These are phyloP conservation scores for Fusarium brachygibbosum DNA, from an alignment of 2,329 filamentous ascomycete species.

Conservation along the genomic window DNA sequence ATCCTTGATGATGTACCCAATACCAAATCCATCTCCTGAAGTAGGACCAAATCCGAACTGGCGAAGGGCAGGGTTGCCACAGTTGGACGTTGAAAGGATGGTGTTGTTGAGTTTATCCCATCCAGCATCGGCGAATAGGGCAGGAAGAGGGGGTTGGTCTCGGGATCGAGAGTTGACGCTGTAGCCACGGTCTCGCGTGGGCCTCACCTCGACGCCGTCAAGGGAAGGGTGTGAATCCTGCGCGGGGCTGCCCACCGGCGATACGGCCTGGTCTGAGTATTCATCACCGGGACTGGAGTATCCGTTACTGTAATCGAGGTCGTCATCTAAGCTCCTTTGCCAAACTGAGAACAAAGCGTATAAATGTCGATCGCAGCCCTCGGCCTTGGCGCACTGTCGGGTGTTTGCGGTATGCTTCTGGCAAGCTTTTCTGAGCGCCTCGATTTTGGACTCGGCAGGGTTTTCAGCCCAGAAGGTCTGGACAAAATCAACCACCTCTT, in stretches of 20 bases:
- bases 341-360: slow-evolving; percentile 96
- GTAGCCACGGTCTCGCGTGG: slow-evolving; percentile 65
- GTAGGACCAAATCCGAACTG: slow-evolving; percentile 98
- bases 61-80: slow-evolving; percentile 92
- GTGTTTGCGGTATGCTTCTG: slow-evolving; percentile 85
- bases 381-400: slow-evolving; percentile 86
- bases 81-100: slow-evolving; percentile 97
- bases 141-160: slow-evolving; percentile 71
- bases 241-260: slow-evolving; percentile 66
- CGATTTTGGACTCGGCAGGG: slow-evolving; percentile 84
- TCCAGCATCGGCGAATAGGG: slow-evolving; percentile 86
- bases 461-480: slow-evolving; percentile 96
- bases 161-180: slow-evolving; percentile 65
- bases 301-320: slow-evolving; percentile 69
- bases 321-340: slow-evolving; percentile 87
- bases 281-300: slow-evolving; percentile 72
- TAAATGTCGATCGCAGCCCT: slow-evolving; percentile 92
- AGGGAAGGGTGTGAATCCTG: slow-evolving; percentile 61
- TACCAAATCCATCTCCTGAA: slow-evolving; percentile 93
- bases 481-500: slow-evolving; percentile 88
- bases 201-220: slow-evolving; percentile 52
- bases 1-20: slow-evolving; percentile 97
- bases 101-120: slow-evolving; percentile 98
- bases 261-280: slow-evolving; percentile 60
- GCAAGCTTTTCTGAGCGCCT: slow-evolving; percentile 85